A percentile compares a stretch with the other conserved stretches of the same genome.
Evolutionary conservation across 495 filamentous ascomycete species (phyloP).

Genomic region (Hyaloscypha finlandica): DNA sequence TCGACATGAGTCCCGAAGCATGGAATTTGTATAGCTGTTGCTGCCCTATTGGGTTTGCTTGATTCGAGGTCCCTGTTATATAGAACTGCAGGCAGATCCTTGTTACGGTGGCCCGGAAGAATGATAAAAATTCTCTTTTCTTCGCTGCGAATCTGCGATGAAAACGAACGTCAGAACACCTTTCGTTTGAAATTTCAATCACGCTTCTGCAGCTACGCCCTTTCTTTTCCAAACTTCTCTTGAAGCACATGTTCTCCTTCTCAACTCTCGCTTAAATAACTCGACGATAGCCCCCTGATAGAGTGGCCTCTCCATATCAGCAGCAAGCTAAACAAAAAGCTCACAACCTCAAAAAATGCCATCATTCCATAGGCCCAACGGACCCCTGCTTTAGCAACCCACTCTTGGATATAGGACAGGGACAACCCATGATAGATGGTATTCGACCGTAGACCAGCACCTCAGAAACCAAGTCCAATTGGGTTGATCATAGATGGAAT

Average conservation of each 20-base stretch:
- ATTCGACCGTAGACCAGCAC: conserved; percentile 42
- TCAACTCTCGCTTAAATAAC: conserved; percentile 18
- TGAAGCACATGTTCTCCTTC: conserved; percentile 29
- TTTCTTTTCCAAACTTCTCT: background rate
- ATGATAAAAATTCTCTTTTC: background rate
- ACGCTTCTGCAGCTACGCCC: background rate
- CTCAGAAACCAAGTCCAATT: conserved; percentile 49
- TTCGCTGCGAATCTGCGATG: background rate
- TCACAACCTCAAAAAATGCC: conserved; percentile 46
- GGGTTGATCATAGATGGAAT: conserved; percentile 46
- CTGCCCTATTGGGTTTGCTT: too few relatives aligned
- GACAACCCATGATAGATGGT: conserved; percentile 49
- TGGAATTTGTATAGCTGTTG: too few relatives aligned
- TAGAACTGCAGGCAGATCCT: too few relatives aligned
- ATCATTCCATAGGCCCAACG: conserved; percentile 56
- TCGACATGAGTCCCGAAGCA: background rate
- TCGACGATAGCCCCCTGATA: conserved; percentile 24
- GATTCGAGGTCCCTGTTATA: too few relatives aligned
- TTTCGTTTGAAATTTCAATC: too few relatives aligned
- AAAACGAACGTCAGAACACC: too few relatives aligned
- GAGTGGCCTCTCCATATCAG: conserved; percentile 35
- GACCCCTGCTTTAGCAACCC: conserved; percentile 44
- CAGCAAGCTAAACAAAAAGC: conserved; percentile 38
- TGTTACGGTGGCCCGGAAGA: background rate
- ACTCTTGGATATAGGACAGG: conserved; percentile 51